These are phyloP conservation scores for Collybia sordida DNA, from an alignment of 768 basidiomycete species.

Conservation along the genomic window DNA sequence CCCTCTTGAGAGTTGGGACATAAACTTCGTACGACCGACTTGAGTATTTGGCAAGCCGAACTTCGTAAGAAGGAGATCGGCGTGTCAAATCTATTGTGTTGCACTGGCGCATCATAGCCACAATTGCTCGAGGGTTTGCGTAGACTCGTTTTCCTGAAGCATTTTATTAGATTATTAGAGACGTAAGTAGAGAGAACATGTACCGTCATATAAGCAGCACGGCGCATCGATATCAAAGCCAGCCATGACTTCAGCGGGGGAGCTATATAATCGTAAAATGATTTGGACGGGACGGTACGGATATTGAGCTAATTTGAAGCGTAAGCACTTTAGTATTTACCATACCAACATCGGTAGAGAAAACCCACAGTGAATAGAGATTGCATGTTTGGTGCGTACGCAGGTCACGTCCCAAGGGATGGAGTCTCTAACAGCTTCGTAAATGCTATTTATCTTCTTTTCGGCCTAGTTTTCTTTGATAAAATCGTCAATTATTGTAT, in stretches of 20 bases:
- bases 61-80: slow-evolving; percentile 66
- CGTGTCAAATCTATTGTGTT: slow-evolving; percentile 62
- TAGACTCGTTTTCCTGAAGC: slow-evolving; percentile 44
- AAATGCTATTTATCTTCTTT: slow-evolving; percentile 55
- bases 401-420: slow-evolving; percentile 71
- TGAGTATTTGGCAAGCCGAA: slow-evolving; percentile 59
- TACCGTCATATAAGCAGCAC: slow-evolving; percentile 54
- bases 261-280: slow-evolving; percentile 60
- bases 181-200: not conserved
- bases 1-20: slow-evolving; percentile 49
- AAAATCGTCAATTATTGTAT: not conserved
- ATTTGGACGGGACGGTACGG: slow-evolving; percentile 69
- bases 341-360: not conserved
- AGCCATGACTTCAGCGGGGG: slow-evolving; percentile 64
- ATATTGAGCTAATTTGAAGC: slow-evolving; percentile 47
- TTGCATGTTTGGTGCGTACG: slow-evolving; percentile 62
- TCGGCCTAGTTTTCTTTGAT: slow-evolving; percentile 41
- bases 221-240: slow-evolving; percentile 70
- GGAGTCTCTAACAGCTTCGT: slow-evolving; percentile 63
- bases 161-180: not conserved
- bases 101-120: slow-evolving; percentile 66
- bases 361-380: slow-evolving; percentile 59
- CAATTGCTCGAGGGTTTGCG: slow-evolving; percentile 58
- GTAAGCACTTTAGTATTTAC: not conserved
- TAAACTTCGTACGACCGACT: slow-evolving; percentile 55